Conservation (phyloP, 495 filamentous ascomycete genomes). For the Aspergillus affinis region DNA sequence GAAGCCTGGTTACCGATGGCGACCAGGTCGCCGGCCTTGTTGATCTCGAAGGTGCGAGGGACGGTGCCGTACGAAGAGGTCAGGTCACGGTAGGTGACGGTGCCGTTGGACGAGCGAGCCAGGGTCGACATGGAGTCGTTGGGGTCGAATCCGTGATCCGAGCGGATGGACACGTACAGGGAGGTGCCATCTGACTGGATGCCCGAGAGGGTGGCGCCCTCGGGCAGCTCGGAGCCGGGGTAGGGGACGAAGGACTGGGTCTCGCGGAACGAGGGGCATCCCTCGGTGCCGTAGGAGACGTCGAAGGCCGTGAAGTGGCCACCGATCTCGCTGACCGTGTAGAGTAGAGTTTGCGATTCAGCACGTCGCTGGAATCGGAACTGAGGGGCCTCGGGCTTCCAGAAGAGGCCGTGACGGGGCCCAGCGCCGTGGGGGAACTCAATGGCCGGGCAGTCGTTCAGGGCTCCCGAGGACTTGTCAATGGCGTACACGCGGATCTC, state of each 20-base stretch:
- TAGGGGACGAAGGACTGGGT: slow-evolving; percentile 33
- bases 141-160: slow-evolving; percentile 35
- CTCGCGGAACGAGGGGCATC: slow-evolving; percentile 42
- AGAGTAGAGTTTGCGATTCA: slow-evolving; percentile 38
- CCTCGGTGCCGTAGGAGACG: slow-evolving; percentile 51
- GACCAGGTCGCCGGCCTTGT: slow-evolving; percentile 57
- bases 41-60: slow-evolving; percentile 68
- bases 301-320: slow-evolving; percentile 58
- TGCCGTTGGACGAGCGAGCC: slow-evolving; percentile 42
- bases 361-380: neutral
- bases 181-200: slow-evolving; percentile 28
- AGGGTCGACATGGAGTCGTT: slow-evolving; percentile 38
- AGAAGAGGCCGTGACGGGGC: slow-evolving; percentile 68
- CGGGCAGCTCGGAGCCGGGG: slow-evolving; percentile 25
- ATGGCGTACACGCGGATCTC: slow-evolving; percentile 63
- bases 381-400: slow-evolving; percentile 16
- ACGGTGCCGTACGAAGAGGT: slow-evolving; percentile 56
- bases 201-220: slow-evolving; percentile 37
- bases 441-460: slow-evolving; percentile 27
- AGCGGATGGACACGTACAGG: slow-evolving; percentile 46
- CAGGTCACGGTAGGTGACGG: slow-evolving; percentile 48
- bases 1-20: slow-evolving; percentile 63
- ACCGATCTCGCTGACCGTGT: slow-evolving; percentile 61
- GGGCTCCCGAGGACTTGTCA: slow-evolving; percentile 36
- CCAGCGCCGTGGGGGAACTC: slow-evolving; percentile 53